Conservation (phyloP, 2,329 filamentous ascomycete species). For the Botrytis fragariae region DNA sequence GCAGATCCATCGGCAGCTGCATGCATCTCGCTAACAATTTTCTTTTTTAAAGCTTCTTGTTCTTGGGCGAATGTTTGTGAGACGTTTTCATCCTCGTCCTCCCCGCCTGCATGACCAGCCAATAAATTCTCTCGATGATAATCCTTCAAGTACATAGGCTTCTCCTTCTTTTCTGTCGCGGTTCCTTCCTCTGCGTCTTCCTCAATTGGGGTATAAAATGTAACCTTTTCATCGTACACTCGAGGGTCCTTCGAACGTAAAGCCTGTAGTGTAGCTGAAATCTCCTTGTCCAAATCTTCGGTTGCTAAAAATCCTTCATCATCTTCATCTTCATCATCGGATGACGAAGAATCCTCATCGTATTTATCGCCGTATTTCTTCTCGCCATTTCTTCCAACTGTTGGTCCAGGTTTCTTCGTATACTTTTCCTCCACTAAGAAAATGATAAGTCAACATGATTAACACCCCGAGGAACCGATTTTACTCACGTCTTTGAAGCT, state of each 20-base stretch:
- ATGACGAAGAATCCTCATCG: slow-evolving; percentile 62
- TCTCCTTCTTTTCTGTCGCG: slow-evolving; percentile 62
- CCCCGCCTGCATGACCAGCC: slow-evolving; percentile 62
- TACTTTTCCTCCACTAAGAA: slow-evolving; percentile 83
- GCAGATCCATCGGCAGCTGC: slow-evolving; percentile 49
- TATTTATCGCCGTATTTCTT: slow-evolving; percentile 42
- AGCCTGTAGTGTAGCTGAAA: slow-evolving; percentile 80
- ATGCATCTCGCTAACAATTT: slow-evolving; percentile 78
- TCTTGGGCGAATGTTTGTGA: slow-evolving; percentile 77
- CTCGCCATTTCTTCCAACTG: slow-evolving; percentile 39
- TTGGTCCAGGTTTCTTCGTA: slow-evolving; percentile 44
- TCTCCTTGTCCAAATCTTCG: slow-evolving; percentile 79
- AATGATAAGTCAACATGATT: slow-evolving; percentile 31
- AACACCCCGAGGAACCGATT: slow-evolving; percentile 9
- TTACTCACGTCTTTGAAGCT: slow-evolving; percentile 65
- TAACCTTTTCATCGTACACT: slow-evolving; percentile 77
- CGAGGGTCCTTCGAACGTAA: slow-evolving; percentile 88
- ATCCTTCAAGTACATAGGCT: slow-evolving; percentile 81
- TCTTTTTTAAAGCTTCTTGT: slow-evolving; percentile 77
- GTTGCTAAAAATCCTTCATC: slow-evolving; percentile 87
- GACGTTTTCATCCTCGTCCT: slow-evolving; percentile 57
- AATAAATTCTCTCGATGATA: slow-evolving; percentile 92
- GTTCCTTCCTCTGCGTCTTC: slow-evolving; percentile 44
- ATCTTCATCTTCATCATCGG: slow-evolving; percentile 78
- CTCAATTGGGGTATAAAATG: slow-evolving; percentile 71